phyloP scores from a whole-genome alignment of 257 asterid genomes.

The Forsythia suspensa region DNA sequence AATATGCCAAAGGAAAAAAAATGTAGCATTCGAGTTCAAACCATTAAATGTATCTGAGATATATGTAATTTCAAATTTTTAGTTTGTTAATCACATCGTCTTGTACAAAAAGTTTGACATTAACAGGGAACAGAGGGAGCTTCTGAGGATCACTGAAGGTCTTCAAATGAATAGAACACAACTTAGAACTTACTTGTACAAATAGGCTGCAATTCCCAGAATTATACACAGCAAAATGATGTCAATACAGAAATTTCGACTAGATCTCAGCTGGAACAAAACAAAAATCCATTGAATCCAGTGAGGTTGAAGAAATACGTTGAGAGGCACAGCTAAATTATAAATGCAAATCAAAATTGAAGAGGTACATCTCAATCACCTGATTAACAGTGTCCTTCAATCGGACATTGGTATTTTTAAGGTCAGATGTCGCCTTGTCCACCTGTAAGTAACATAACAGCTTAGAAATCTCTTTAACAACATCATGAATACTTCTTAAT shows the following conservation, averaged over 20 bases:
- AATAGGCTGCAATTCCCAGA: constrained; percentile 95
- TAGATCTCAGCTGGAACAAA: constrained; percentile 82
- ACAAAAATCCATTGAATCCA: constrained; percentile 8
- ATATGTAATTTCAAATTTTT: neutral
- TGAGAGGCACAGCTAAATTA: neutral
- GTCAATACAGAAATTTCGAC: constrained; percentile 94
- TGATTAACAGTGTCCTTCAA: constrained; percentile 92
- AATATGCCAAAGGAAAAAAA: neutral
- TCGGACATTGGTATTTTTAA: constrained; percentile 93
- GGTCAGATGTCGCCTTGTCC: constrained; percentile 91
- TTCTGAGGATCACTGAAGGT: neutral
- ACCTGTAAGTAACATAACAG: constrained; percentile 55
- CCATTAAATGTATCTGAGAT: neutral
- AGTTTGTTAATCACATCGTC: neutral
- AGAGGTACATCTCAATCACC: constrained; percentile 48
- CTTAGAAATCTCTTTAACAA: constrained; percentile 5
- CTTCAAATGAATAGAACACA: neutral
- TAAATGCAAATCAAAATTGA: constrained; percentile 5
- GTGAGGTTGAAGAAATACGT: neutral
- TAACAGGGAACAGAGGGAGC: neutral
- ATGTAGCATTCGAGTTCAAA: neutral
- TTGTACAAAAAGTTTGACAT: neutral
- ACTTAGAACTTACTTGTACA: constrained; percentile 73
- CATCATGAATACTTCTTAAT: constrained; percentile 2
- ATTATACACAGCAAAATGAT: constrained; percentile 82